A percentile compares a stretch with the other conserved stretches of the same genome.
Evolutionary conservation across 768 basidiomycete genomes (phyloP).

Genomic region (Calocybe cyanea): DNA sequence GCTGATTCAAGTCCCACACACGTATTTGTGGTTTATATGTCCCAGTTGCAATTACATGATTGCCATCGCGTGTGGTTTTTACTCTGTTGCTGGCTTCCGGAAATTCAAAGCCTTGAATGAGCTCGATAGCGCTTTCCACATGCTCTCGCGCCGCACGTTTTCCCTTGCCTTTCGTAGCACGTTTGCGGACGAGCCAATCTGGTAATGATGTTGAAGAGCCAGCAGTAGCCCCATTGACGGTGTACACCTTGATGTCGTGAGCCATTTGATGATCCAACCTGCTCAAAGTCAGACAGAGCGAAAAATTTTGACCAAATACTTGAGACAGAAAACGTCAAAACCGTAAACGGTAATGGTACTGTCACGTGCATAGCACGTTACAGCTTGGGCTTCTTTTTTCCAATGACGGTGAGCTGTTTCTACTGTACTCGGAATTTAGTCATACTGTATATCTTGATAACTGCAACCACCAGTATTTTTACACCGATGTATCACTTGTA

Average conservation of each 20-base stretch:
- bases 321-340: too few species aligned
- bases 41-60: slow-evolving; percentile 91
- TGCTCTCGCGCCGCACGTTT: slow-evolving; percentile 70
- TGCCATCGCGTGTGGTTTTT: slow-evolving; percentile 87
- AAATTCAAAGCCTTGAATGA: slow-evolving; percentile 95
- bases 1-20: slow-evolving; percentile 91
- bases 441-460: too few species aligned
- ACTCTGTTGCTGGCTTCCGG: slow-evolving; percentile 93
- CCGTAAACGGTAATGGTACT: too few species aligned
- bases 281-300: too few species aligned
- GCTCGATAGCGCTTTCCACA: slow-evolving; percentile 80
- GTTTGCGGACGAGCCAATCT: slow-evolving; percentile 84
- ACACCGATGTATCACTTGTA: too few species aligned
- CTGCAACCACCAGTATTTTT: too few species aligned
- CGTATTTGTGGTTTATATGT: slow-evolving; percentile 97
- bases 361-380: too few species aligned
- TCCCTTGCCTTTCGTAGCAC: slow-evolving; percentile 57
- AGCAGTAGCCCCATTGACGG: slow-evolving; percentile 88
- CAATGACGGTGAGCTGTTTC: too few species aligned
- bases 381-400: too few species aligned
- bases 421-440: too few species aligned
- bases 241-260: slow-evolving; percentile 77
- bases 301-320: too few species aligned
- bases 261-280: too few species aligned
- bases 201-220: slow-evolving; percentile 90